Evolutionary conservation across 2,329 filamentous ascomycete species (phyloP).

Genomic region (Apiospora arundinis): DNA sequence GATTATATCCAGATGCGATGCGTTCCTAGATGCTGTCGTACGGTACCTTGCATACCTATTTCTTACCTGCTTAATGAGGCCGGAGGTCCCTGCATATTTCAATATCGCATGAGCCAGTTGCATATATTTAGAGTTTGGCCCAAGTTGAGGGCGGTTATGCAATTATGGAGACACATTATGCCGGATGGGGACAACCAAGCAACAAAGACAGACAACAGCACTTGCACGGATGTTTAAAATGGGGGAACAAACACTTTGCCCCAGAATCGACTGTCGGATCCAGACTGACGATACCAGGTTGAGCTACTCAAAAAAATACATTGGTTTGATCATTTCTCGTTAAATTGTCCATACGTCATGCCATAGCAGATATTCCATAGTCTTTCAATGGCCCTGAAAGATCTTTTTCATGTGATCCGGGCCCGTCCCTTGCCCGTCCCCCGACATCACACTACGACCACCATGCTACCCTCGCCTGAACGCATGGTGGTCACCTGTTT

Average conservation of each 20-base stretch:
- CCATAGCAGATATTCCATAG: background rate
- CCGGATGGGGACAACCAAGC: background rate
- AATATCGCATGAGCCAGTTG: background rate
- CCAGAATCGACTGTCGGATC: no score
- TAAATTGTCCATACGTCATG: background rate
- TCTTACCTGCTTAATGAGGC: no score
- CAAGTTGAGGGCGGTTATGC: background rate
- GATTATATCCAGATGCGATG: background rate
- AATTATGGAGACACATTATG: background rate
- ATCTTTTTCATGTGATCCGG: background rate
- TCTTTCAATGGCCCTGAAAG: no score
- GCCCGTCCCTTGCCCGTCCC: background rate
- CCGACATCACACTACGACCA: background rate
- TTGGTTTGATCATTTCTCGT: no score
- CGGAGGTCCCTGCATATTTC: background rate
- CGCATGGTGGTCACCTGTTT: background rate
- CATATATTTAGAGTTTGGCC: background rate
- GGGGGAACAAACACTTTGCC: background rate
- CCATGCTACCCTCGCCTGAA: background rate
- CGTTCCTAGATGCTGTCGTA: slow-evolving; percentile 6
- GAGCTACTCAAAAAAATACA: no score
- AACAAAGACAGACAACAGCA: background rate
- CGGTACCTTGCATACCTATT: slow-evolving; percentile 4
- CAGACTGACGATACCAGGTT: no score
- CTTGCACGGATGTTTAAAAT: background rate